A percentile compares a stretch with the other conserved stretches of the same genome.
Conservation (phyloP, 305 asterid species). For the Solanum hybrid region DNA sequence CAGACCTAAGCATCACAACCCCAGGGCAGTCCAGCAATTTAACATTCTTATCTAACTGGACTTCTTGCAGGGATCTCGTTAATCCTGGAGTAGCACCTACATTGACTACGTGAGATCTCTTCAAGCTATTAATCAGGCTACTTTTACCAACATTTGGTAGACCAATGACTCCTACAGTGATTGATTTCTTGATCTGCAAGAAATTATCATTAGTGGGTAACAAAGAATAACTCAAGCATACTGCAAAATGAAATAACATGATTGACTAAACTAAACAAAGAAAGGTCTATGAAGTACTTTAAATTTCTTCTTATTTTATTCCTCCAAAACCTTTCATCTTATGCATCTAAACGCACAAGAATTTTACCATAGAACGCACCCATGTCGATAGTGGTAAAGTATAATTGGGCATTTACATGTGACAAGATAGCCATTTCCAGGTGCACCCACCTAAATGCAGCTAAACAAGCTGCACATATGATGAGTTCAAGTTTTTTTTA, state of each 20-base stretch:
- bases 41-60: conserved; percentile 76
- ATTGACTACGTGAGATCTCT: conserved; percentile 69
- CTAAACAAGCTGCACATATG: not conserved
- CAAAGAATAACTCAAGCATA: not conserved
- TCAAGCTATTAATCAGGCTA: conserved; percentile 76
- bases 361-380: not conserved
- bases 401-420: not conserved
- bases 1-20: conserved; percentile 74
- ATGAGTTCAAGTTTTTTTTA: not conserved
- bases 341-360: not conserved
- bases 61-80: conserved; percentile 83
- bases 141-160: conserved; percentile 89
- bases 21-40: conserved; percentile 89
- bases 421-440: not conserved
- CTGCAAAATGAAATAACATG: not conserved
- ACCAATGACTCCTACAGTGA: conserved; percentile 77
- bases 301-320: not conserved
- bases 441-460: not conserved
- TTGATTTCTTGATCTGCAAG: conserved; percentile 70
- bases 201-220: not conserved
- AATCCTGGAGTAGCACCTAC: conserved; percentile 87
- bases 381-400: not conserved
- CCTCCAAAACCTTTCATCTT: not conserved
- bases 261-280: not conserved
- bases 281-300: not conserved